Conservation (phyloP, 2,329 filamentous ascomycete genomes). For the Diaporthe sp. region DNA sequence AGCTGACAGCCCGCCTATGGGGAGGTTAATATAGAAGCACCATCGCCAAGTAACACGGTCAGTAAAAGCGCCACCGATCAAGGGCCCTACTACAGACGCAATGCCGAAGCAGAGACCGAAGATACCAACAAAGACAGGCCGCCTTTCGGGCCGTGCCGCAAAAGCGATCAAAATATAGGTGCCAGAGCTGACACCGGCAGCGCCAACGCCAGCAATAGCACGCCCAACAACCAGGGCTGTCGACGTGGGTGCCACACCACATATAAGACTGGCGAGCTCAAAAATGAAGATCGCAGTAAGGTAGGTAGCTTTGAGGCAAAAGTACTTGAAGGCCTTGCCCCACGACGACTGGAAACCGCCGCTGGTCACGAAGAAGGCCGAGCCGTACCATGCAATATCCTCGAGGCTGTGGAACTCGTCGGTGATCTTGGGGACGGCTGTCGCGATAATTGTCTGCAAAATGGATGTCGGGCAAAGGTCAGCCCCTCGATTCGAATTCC, state of each 20-base stretch:
- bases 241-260: conserved; percentile 52
- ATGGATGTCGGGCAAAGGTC: neutral
- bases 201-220: conserved; percentile 38
- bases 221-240: conserved; percentile 43
- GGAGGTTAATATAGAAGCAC: neutral
- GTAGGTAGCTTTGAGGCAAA: conserved; percentile 45
- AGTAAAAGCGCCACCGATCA: conserved; percentile 21
- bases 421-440: conserved; percentile 21
- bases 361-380: conserved; percentile 1
- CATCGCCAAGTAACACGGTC: conserved; percentile 14
- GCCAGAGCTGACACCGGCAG: conserved; percentile 40
- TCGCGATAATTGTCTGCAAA: conserved; percentile 10
- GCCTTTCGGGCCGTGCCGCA: conserved; percentile 39
- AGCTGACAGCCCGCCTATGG: neutral
- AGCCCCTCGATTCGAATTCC: too few relatives aligned
- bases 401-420: conserved; percentile 17
- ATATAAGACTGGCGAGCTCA: conserved; percentile 60
- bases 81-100: neutral
- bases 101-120: neutral
- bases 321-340: conserved; percentile 14
- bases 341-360: neutral
- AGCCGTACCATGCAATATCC: conserved; percentile 4
- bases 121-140: neutral
- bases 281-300: conserved; percentile 56
- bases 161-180: conserved; percentile 41